phyloP scores from a whole-genome alignment of 352 stramenopile species.

The Aphanomyces astaci region DNA sequence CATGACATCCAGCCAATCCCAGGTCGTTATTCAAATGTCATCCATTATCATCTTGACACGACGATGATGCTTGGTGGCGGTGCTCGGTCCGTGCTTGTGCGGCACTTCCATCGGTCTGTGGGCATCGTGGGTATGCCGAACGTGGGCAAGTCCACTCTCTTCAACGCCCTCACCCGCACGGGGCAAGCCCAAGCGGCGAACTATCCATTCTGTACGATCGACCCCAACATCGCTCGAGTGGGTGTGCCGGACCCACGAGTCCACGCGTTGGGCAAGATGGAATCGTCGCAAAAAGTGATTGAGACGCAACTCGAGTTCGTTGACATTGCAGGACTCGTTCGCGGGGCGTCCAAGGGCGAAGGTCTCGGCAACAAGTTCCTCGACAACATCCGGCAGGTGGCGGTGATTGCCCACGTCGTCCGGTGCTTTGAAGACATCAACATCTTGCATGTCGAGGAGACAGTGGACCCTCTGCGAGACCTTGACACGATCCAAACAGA shows the following conservation, averaged over 20 bases:
- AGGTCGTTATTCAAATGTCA: neutral
- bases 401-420: constrained; percentile 85
- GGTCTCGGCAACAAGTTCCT: constrained; percentile 84
- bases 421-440: constrained; percentile 98
- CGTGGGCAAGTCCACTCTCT: constrained; percentile 83
- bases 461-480: constrained; percentile 94
- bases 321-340: constrained; percentile 79
- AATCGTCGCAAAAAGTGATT: constrained; percentile 67
- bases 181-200: constrained; percentile 79
- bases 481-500: constrained; percentile 97
- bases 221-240: constrained; percentile 75
- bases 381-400: constrained; percentile 79
- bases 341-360: constrained; percentile 70
- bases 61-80: neutral
- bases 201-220: constrained; percentile 87
- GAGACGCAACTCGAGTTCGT: constrained; percentile 82
- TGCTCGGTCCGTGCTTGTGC: constrained; percentile 1
- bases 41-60: neutral
- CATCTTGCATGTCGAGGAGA: constrained; percentile 96
- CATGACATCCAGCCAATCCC: neutral
- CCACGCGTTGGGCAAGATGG: constrained; percentile 51
- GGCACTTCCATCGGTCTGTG: constrained; percentile 68
- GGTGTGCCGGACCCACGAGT: constrained; percentile 59
- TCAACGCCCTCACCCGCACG: constrained; percentile 82
- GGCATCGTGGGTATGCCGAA: constrained; percentile 86